These are phyloP conservation scores for Peziza echinospora DNA, from an alignment of 495 filamentous ascomycete genomes.

Conservation along the genomic window DNA sequence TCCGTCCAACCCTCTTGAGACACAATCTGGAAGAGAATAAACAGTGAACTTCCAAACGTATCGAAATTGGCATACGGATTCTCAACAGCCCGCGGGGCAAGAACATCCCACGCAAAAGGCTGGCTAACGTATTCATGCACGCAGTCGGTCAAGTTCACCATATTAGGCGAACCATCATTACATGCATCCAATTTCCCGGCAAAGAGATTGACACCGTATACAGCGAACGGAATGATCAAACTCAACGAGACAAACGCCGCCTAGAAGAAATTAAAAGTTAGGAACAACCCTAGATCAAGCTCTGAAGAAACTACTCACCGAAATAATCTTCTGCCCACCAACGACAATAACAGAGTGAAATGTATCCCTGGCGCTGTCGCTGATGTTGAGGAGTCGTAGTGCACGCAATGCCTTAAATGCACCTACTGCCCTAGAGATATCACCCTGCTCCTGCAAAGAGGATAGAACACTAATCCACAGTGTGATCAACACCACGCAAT, in stretches of 20 bases:
- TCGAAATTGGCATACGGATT: constrained; percentile 89
- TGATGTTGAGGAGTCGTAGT: constrained; percentile 77
- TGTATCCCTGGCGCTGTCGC: constrained; percentile 83
- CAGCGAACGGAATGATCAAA: constrained; percentile 85
- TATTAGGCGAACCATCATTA: constrained; percentile 41
- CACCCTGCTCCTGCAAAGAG: constrained; percentile 51
- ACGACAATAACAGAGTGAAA: constrained; percentile 92
- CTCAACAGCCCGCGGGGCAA: constrained; percentile 54
- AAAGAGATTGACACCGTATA: constrained; percentile 86
- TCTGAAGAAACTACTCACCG: constrained; percentile 21
- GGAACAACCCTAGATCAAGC: constrained; percentile 2
- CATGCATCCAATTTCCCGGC: constrained; percentile 57
- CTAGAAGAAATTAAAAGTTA: constrained; percentile 22
- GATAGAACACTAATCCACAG: constrained; percentile 90
- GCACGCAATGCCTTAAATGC: constrained; percentile 98
- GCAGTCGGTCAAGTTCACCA: constrained; percentile 46
- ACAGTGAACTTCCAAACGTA: constrained; percentile 73
- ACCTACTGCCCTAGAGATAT: constrained; percentile 70
- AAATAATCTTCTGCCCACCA: constrained; percentile 76
- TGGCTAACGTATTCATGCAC: constrained; percentile 57
- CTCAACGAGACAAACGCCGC: constrained; percentile 86
- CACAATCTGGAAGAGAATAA: constrained; percentile 97
- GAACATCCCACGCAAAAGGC: constrained; percentile 62
- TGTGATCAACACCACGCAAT: constrained; percentile 76
- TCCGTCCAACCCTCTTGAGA: constrained; percentile 95